Percentiles rank a stretch among this genome's conserved stretches.
Evolutionary conservation across 768 basidiomycete genomes (phyloP).

Genomic region (Lactifluus piperatus): DNA sequence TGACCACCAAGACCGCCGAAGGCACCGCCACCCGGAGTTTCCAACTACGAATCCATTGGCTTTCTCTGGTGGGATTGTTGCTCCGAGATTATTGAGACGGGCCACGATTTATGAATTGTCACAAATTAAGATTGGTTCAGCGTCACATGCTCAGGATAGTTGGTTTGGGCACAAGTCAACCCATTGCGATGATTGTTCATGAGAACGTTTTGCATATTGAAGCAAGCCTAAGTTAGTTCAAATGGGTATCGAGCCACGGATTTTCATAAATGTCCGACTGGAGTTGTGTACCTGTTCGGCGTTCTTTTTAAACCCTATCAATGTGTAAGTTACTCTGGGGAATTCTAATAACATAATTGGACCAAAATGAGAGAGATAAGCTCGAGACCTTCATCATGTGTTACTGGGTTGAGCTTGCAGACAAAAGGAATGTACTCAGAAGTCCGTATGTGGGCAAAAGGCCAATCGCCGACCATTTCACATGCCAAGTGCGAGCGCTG

Average conservation of each 20-base stretch:
- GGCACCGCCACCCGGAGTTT: slow-evolving; percentile 30
- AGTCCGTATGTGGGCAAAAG: slow-evolving; percentile 94
- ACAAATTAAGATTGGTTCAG: slow-evolving; percentile 20
- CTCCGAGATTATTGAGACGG: slow-evolving; percentile 78
- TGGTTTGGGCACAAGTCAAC: slow-evolving; percentile 81
- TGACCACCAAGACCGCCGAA: slow-evolving; percentile 72
- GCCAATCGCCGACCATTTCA: slow-evolving; percentile 98
- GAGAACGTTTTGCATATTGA: slow-evolving; percentile 99
- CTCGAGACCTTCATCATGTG: slow-evolving; percentile 91
- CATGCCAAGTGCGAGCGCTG: no score
- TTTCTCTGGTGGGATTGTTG: slow-evolving; percentile 54
- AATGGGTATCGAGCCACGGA: background rate
- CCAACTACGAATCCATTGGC: slow-evolving; percentile 28
- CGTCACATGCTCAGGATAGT: background rate
- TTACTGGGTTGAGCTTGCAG: slow-evolving; percentile 96
- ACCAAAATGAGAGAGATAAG: slow-evolving; percentile 93
- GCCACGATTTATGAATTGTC: slow-evolving; percentile 88
- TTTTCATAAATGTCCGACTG: background rate
- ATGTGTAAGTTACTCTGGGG: slow-evolving; percentile 95
- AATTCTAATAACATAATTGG: slow-evolving; percentile 91
- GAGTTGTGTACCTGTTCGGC: slow-evolving; percentile 74
- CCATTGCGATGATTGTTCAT: slow-evolving; percentile 96
- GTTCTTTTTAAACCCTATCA: slow-evolving; percentile 95
- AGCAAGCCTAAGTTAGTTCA: slow-evolving; percentile 81
- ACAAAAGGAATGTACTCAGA: slow-evolving; percentile 98